A percentile compares a stretch with the other conserved stretches of the same genome.
Conservation (phyloP, 345 rosid genomes). For the Citrus glauca region DNA sequence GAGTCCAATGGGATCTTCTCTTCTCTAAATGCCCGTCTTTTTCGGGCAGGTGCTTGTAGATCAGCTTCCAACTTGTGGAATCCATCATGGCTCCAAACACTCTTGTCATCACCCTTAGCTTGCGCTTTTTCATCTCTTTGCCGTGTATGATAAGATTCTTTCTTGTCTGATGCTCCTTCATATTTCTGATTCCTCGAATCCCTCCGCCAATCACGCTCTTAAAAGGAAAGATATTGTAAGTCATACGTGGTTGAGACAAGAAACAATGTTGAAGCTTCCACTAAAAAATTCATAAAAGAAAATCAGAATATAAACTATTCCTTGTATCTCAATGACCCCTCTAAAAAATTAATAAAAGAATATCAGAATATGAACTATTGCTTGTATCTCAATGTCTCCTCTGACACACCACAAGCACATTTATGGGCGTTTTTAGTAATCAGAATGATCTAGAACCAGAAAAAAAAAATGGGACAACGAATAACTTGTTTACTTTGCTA, state of each 20-base stretch:
- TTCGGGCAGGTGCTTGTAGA: constrained; percentile 40
- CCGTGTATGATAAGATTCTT: constrained; percentile 23
- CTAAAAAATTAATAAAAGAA: neutral
- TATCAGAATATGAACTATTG: neutral
- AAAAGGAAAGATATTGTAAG: constrained; percentile 16
- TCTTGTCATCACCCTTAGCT: constrained; percentile 38
- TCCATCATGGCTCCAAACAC: constrained; percentile 64
- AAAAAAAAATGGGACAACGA: neutral
- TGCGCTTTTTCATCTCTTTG: constrained; percentile 43
- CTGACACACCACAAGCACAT: neutral
- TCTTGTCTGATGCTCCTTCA: constrained; percentile 38
- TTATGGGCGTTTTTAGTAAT: neutral
- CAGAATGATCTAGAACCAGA: no score
- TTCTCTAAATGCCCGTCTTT: constrained; percentile 92
- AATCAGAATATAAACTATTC: neutral
- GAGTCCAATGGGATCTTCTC: constrained; percentile 47
- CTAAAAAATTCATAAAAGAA: neutral
- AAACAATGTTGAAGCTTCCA: neutral
- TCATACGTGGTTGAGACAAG: neutral
- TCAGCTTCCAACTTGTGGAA: constrained; percentile 55
- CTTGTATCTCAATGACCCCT: neutral
- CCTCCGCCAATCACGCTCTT: constrained; percentile 64
- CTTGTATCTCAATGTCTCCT: neutral
- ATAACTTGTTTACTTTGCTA: neutral
- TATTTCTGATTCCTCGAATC: constrained; percentile 45